Conservation (phyloP, 371 early-diverging fungal species). For the Mortierella sp. region DNA sequence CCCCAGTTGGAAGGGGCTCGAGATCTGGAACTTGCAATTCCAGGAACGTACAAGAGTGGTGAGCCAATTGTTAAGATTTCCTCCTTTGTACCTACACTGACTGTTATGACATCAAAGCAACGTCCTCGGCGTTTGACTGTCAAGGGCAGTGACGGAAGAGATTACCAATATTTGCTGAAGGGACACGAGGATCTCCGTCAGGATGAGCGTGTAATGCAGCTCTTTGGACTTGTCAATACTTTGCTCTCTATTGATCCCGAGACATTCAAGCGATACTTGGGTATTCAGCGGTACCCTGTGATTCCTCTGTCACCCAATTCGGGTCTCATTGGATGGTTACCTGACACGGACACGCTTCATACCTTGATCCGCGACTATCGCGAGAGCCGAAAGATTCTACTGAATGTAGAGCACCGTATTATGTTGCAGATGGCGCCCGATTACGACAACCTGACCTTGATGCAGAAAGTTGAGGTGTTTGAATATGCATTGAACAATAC, state of each 20-base stretch:
- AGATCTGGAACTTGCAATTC: conserved; percentile 93
- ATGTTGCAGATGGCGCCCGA: conserved; percentile 97
- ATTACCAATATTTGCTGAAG: conserved; percentile 94
- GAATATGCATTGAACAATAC: conserved; percentile 95
- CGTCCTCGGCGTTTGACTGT: conserved; percentile 91
- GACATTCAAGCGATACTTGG: conserved; percentile 93
- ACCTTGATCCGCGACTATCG: conserved; percentile 92
- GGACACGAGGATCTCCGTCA: conserved; percentile 99
- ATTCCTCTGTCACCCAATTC: conserved; percentile 98
- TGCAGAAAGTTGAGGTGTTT: conserved; percentile 98
- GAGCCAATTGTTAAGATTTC: conserved; percentile 90
- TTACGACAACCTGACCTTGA: conserved; percentile 90
- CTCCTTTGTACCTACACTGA: conserved; percentile 85
- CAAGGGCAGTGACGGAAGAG: conserved; percentile 90
- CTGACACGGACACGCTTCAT: conserved; percentile 95
- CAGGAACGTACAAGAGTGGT: conserved; percentile 94
- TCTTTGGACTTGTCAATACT: conserved; percentile 97
- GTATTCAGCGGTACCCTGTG: conserved; percentile 93
- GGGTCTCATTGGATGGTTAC: conserved; percentile 98
- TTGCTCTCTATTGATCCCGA: conserved; percentile 89
- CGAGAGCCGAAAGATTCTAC: conserved; percentile 86
- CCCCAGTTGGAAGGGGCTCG: conserved; percentile 89
- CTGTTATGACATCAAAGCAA: conserved; percentile 95
- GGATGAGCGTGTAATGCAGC: conserved; percentile 99
- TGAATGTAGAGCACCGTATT: conserved; percentile 94